phyloP scores from a whole-genome alignment of 805 yeast genomes.

The Sungouiella thailandica region DNA sequence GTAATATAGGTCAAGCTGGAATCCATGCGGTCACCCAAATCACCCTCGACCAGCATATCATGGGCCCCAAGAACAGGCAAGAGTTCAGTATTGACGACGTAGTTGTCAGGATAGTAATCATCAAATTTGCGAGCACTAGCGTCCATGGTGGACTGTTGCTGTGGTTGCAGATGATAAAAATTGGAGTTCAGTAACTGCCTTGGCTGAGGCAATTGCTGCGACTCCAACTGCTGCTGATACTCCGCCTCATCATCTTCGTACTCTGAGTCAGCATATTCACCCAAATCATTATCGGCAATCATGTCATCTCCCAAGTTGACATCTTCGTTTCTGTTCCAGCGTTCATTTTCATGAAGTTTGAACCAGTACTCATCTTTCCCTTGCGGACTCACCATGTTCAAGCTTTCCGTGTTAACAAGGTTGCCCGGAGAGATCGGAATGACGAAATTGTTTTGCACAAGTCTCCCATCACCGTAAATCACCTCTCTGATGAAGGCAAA shows the following conservation, averaged over 20 bases:
- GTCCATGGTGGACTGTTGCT: constrained; percentile 10
- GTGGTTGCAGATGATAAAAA: neutral
- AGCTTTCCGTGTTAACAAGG: constrained; percentile 14
- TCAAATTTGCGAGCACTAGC: constrained; percentile 9
- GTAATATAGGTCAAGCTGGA: constrained; percentile 53
- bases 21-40: constrained; percentile 55
- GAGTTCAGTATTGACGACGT: constrained; percentile 18
- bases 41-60: constrained; percentile 33
- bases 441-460: constrained; percentile 36
- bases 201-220: constrained; percentile 2
- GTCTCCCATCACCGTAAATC: constrained; percentile 36
- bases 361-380: constrained; percentile 28
- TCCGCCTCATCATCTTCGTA: constrained; percentile 27
- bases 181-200: constrained; percentile 13
- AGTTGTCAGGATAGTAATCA: constrained; percentile 18
- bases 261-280: constrained; percentile 24
- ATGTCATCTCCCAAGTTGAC: constrained; percentile 19
- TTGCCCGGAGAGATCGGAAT: constrained; percentile 31
- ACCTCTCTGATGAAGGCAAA: constrained; percentile 28
- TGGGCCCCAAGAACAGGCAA: constrained; percentile 9
- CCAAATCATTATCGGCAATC: constrained; percentile 21
- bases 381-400: constrained; percentile 9
- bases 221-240: constrained; percentile 6
- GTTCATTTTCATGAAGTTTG: constrained; percentile 10
- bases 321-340: constrained; percentile 13